phyloP scores from a whole-genome alignment of 2,329 filamentous ascomycete genomes.

The Trichoderma sp. region DNA sequence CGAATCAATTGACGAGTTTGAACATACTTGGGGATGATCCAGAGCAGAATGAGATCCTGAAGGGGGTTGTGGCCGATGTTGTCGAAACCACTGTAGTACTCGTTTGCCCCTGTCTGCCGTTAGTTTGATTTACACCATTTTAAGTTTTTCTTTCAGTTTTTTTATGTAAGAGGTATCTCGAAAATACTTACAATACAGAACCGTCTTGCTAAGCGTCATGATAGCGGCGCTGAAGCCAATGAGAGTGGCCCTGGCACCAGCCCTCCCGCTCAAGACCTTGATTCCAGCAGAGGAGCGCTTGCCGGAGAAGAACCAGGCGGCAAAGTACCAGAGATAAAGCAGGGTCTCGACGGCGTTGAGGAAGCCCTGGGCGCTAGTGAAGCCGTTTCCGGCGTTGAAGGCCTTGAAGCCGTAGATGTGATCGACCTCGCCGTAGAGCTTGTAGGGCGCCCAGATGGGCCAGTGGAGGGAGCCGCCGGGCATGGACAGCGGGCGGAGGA shows the following conservation, averaged over 20 bases:
- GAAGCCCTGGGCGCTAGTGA: constrained; percentile 70
- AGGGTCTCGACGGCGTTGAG: constrained; percentile 68
- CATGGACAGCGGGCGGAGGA: constrained; percentile 80
- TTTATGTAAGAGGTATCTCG: too few relatives aligned
- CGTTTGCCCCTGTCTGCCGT: constrained; percentile 48
- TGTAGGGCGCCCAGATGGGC: constrained; percentile 75
- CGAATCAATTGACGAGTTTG: not conserved
- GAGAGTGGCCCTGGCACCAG: constrained; percentile 46
- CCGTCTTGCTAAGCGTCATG: constrained; percentile 63
- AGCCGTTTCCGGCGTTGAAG: constrained; percentile 66
- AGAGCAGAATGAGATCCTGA: constrained; percentile 47
- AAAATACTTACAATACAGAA: constrained; percentile 52
- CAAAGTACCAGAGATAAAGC: constrained; percentile 60
- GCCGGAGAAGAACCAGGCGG: constrained; percentile 32
- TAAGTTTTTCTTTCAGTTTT: not conserved
- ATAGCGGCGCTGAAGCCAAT: constrained; percentile 53
- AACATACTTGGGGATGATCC: constrained; percentile 59
- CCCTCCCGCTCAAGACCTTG: constrained; percentile 41
- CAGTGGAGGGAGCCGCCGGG: constrained; percentile 69
- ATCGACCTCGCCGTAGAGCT: constrained; percentile 76
- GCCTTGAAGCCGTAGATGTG: constrained; percentile 78
- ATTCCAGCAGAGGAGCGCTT: constrained; percentile 23
- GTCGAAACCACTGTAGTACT: constrained; percentile 54
- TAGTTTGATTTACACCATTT: not conserved
- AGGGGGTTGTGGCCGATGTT: constrained; percentile 57